Evolutionary conservation across 2,329 filamentous ascomycete genomes (phyloP).

Genomic region (Coleophoma cylindrospora): DNA sequence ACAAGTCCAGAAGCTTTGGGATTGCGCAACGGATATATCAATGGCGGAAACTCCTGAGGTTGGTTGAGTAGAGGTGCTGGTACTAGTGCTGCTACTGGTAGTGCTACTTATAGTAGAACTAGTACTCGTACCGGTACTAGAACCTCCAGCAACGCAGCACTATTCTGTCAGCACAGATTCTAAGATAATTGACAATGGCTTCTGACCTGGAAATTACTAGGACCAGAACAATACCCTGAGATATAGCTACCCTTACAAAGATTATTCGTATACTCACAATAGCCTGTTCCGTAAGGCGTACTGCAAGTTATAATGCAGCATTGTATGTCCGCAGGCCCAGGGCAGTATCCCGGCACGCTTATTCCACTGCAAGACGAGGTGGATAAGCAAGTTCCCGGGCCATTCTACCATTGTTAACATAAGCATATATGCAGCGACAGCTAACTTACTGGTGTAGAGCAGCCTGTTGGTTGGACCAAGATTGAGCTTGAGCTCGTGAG

Average conservation of each 20-base stretch:
- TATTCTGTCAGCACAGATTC: not conserved
- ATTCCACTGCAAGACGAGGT: too few relatives aligned
- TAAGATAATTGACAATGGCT: not conserved
- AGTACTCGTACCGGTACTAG: not conserved
- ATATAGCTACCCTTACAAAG: slow-evolving; percentile 8
- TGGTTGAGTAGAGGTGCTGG: too few relatives aligned
- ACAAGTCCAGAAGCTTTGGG: slow-evolving; percentile 10
- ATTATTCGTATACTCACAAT: slow-evolving; percentile 8
- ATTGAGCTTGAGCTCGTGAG: too few relatives aligned
- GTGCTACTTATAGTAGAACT: too few relatives aligned
- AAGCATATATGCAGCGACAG: too few relatives aligned
- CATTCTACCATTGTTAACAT: too few relatives aligned
- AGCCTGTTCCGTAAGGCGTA: slow-evolving; percentile 7
- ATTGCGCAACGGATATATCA: slow-evolving; percentile 10
- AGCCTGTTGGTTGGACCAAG: too few relatives aligned
- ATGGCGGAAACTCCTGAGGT: slow-evolving; percentile 3
- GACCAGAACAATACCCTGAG: slow-evolving; percentile 11
- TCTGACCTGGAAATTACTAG: slow-evolving; percentile 8
- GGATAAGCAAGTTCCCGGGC: too few relatives aligned
- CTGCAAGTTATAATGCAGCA: slow-evolving; percentile 14
- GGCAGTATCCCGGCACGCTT: slow-evolving; percentile 8
- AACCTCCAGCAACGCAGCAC: slow-evolving; percentile 9
- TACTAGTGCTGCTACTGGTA: too few relatives aligned
- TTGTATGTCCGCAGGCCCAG: slow-evolving; percentile 11
- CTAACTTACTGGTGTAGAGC: too few relatives aligned